Percentiles rank a stretch among this genome's conserved stretches.
Conservation (phyloP, 345 rosid genomes). For the Zanthoxylum bungeanum region DNA sequence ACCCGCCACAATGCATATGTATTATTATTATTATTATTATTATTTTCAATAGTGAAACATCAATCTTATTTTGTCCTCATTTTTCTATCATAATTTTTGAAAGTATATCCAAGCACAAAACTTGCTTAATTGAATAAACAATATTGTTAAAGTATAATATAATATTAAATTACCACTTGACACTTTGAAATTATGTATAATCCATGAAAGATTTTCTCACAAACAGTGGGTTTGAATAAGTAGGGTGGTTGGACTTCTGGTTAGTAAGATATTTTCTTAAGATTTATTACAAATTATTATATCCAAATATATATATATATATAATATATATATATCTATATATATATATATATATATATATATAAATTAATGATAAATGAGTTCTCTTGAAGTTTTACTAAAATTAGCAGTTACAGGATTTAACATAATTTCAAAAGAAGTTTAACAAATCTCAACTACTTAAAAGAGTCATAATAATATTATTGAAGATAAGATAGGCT, state of each 20-base stretch:
- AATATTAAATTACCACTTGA: not conserved
- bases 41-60: not conserved
- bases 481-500: no score
- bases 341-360: no score
- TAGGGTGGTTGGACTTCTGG: not conserved
- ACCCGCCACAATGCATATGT: constrained; percentile 11
- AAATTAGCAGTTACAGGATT: not conserved
- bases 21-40: constrained; percentile 7
- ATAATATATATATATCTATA: no score
- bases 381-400: not conserved
- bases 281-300: not conserved
- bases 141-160: not conserved
- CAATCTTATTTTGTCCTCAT: not conserved
- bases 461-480: no score
- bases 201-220: not conserved
- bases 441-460: not conserved
- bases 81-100: not conserved
- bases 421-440: not conserved
- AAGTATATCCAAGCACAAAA: not conserved
- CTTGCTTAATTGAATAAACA: not conserved
- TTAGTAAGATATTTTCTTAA: not conserved
- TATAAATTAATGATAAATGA: no score
- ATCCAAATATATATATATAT: not conserved
- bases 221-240: not conserved
- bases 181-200: no score